These are phyloP conservation scores for Aulographum hederae DNA, from an alignment of 2,329 filamentous ascomycete genomes.

Conservation along the genomic window DNA sequence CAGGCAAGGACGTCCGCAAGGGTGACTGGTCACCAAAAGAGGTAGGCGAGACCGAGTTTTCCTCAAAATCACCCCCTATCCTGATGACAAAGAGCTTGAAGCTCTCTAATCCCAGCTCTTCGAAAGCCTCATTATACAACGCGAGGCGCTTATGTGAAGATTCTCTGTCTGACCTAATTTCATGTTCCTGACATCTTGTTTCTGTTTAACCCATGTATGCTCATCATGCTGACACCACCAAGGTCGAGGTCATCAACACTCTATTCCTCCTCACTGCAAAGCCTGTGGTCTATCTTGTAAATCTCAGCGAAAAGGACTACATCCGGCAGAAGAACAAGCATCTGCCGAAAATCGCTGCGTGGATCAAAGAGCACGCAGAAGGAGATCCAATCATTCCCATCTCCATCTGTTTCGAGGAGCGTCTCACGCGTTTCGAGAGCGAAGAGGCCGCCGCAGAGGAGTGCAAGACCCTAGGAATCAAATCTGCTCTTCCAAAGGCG, in stretches of 20 bases:
- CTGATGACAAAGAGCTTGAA: conserved; percentile 98
- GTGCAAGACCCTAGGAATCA: conserved; percentile 71
- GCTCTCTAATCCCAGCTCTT: conserved; percentile 99
- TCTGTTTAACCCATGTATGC: background rate
- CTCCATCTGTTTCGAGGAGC: conserved; percentile 84
- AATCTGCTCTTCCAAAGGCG: conserved; percentile 82
- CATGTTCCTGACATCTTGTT: conserved; percentile 4
- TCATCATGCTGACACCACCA: conserved; percentile 12
- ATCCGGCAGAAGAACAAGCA: conserved; percentile 99
- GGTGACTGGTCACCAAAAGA: conserved; percentile 83
- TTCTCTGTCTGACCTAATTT: conserved; percentile 44
- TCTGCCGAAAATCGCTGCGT: conserved; percentile 79
- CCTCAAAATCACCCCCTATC: conserved; percentile 19
- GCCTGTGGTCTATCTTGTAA: conserved; percentile 92
- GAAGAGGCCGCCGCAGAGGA: conserved; percentile 67
- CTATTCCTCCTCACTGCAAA: conserved; percentile 90
- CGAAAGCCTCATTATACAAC: conserved; percentile 68
- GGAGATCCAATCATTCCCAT: conserved; percentile 87
- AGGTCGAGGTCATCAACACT: conserved; percentile 97
- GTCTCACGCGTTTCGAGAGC: conserved; percentile 60
- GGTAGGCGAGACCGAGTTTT: conserved; percentile 40
- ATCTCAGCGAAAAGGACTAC: conserved; percentile 92
- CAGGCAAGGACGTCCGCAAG: conserved; percentile 87
- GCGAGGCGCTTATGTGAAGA: conserved; percentile 79
- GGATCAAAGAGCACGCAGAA: conserved; percentile 79